A percentile compares a stretch with the other conserved stretches of the same genome.
Evolutionary conservation across 768 basidiomycete genomes (phyloP).

Genomic region (Suillus weaverae): DNA sequence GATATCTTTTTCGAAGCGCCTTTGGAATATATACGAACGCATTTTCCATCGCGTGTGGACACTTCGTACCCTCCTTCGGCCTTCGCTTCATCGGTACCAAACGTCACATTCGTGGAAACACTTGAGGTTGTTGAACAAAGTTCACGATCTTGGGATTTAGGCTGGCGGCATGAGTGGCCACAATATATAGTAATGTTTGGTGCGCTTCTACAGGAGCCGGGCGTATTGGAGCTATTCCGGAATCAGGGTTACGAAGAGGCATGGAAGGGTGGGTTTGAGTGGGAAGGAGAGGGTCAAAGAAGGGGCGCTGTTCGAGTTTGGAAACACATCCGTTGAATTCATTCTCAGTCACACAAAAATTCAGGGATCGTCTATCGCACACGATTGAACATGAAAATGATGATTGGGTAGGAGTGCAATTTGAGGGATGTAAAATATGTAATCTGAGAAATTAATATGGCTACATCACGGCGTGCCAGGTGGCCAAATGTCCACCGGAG

Average conservation of each 20-base stretch:
- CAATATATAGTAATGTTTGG: slow-evolving; percentile 83
- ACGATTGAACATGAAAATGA: slow-evolving; percentile 3
- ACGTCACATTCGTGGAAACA: slow-evolving; percentile 30
- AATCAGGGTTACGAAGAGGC: slow-evolving; percentile 62
- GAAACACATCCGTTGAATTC: slow-evolving; percentile 32
- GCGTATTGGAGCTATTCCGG: slow-evolving; percentile 47
- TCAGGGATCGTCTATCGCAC: no score
- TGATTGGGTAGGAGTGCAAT: not conserved
- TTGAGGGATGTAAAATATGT: not conserved
- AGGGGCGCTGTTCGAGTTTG: slow-evolving; percentile 74
- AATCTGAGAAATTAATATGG: not conserved
- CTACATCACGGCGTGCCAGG: not conserved
- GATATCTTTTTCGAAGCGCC: slow-evolving; percentile 80
- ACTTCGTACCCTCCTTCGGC: slow-evolving; percentile 63
- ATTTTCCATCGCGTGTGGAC: slow-evolving; percentile 69
- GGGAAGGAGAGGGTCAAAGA: slow-evolving; percentile 60
- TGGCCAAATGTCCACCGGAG: not conserved
- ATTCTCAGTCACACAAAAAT: not conserved
- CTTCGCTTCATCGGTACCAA: slow-evolving; percentile 51
- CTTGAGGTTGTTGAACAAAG: slow-evolving; percentile 30
- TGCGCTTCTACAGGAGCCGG: slow-evolving; percentile 57
- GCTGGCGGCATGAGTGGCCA: slow-evolving; percentile 80
- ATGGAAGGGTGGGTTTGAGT: slow-evolving; percentile 71
- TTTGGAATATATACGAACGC: slow-evolving; percentile 54
- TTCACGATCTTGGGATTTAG: slow-evolving; percentile 24